Base-by-base conservation (phyloP, 139 green algal genomes). In the Picochlorum sp. region DNA sequence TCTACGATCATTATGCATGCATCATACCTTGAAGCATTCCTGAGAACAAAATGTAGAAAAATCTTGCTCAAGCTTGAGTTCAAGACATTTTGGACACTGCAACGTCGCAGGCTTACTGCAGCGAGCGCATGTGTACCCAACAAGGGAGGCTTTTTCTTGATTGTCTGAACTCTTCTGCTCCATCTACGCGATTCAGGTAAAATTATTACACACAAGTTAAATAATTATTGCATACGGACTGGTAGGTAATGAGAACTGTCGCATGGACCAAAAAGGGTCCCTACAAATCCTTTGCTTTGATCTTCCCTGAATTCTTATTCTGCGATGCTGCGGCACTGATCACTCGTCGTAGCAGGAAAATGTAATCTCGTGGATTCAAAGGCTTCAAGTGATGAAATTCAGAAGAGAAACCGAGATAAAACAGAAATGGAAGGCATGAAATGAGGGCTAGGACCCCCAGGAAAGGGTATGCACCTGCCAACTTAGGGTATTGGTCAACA, bases 11-110 rank as follows among this genome's bases (percentile, higher is more conserved):
- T 9, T 6, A 26, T 30, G 20, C 51, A 34, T 59, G n/a, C 13
- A 59, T 0, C 62, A 10, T 18, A 86, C 85, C 82, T 97, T 97
- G 86, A 97, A 97, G 73, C 91, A 98, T 0, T 94, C 90, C 49
- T 98, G 92, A 0, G 80, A 88, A 74, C 92, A 98, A 69, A 95
- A 98, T 5, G 83, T 76, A 38, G 84, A 82, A 18, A 66, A 38
- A 4, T 82, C 71, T 49, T 84, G 84, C 3, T 89, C 74, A 15
- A 97, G 76, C 4, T 77, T 70, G 32, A 95, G 70, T 49, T 89
- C 79, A 16, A 95, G 46, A 70, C 92, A 98, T 59, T 92, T 95
- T 13, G 92, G 92, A 56, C 92, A 97, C 65, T 95, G 89, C 65
- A 96, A 77, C 71, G 86, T 91, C 13, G 87, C 87, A 2, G 85